These are phyloP conservation scores for Annulohypoxylon stygium DNA, from an alignment of 495 filamentous ascomycete species.

Conservation along the genomic window DNA sequence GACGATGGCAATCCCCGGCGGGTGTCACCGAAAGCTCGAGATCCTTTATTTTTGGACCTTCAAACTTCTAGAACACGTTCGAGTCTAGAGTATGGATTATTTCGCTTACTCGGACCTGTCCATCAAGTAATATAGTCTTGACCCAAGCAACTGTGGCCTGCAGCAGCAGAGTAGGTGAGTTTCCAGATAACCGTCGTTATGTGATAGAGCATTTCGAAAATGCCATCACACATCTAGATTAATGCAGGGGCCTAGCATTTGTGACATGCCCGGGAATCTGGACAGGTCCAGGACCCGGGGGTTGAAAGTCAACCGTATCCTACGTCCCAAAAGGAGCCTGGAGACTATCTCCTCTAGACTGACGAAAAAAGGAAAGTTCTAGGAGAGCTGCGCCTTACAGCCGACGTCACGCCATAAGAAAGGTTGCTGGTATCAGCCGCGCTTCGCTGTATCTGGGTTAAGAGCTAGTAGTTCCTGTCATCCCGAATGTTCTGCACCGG, in stretches of 20 bases:
- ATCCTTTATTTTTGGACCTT: conserved; percentile 45
- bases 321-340: conserved; percentile 12
- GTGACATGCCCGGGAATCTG: conserved; percentile 36
- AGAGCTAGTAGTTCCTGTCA: conserved; percentile 21
- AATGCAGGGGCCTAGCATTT: conserved; percentile 30
- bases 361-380: conserved; percentile 33
- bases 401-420: conserved; percentile 42
- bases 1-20: conserved; percentile 19
- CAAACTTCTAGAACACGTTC: conserved; percentile 36
- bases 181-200: conserved; percentile 22
- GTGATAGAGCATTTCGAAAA: conserved; percentile 19
- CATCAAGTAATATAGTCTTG: conserved; percentile 36
- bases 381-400: conserved; percentile 16
- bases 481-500: conserved; percentile 39
- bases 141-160: conserved; percentile 23
- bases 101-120: conserved; percentile 25
- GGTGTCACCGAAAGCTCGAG: conserved; percentile 37
- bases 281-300: conserved; percentile 32
- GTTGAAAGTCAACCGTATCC: conserved; percentile 6
- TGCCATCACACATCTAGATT: conserved; percentile 29
- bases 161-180: conserved; percentile 32
- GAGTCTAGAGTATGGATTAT: conserved; percentile 8
- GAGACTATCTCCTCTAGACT: conserved; percentile 39
- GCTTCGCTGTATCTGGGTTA: conserved; percentile 34
- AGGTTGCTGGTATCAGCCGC: conserved; percentile 25